A percentile compares a stretch with the other conserved stretches of the same genome.
These are phyloP conservation scores for Chaetomiaceae sp. DNA, from an alignment of 2,329 filamentous ascomycete species.

Conservation along the genomic window DNA sequence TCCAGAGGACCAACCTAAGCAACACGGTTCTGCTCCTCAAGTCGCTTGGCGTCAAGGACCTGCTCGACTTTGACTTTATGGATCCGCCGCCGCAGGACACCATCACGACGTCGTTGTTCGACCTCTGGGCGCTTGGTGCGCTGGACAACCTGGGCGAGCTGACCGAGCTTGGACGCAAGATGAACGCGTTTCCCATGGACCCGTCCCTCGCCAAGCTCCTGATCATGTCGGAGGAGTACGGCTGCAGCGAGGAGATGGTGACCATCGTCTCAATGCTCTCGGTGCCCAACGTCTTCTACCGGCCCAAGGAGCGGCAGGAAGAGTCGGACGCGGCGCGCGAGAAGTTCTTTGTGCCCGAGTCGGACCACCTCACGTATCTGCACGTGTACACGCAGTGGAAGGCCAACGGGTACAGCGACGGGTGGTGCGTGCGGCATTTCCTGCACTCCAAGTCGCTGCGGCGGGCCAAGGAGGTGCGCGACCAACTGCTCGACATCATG, in stretches of 20 bases:
- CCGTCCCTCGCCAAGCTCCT: slow-evolving; percentile 91
- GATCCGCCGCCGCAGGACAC: slow-evolving; percentile 97
- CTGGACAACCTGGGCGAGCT: slow-evolving; percentile 91
- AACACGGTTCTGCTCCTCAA: slow-evolving; percentile 95
- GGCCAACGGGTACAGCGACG: slow-evolving; percentile 80
- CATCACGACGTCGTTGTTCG: slow-evolving; percentile 94
- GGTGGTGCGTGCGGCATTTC: slow-evolving; percentile 91
- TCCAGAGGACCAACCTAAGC: slow-evolving; percentile 90
- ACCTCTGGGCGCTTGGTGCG: slow-evolving; percentile 92
- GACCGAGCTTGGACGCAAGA: slow-evolving; percentile 78
- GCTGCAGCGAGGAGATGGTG: slow-evolving; percentile 94
- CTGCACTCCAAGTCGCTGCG: slow-evolving; percentile 91
- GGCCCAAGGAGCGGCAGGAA: slow-evolving; percentile 92
- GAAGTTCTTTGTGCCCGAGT: slow-evolving; percentile 98
- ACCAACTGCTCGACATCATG: slow-evolving; percentile 93
- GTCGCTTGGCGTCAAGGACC: slow-evolving; percentile 86
- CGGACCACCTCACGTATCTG: slow-evolving; percentile 90
- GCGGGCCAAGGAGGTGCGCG: slow-evolving; percentile 86
- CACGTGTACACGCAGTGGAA: slow-evolving; percentile 97
- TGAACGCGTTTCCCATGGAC: slow-evolving; percentile 99
- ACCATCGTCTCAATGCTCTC: slow-evolving; percentile 98
- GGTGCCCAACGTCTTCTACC: slow-evolving; percentile 93
- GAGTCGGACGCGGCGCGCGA: slow-evolving; percentile 93
- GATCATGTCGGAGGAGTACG: slow-evolving; percentile 85
- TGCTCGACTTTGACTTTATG: slow-evolving; percentile 98